Conservation (phyloP, 495 filamentous ascomycete species). For the Xylaria scruposa region DNA sequence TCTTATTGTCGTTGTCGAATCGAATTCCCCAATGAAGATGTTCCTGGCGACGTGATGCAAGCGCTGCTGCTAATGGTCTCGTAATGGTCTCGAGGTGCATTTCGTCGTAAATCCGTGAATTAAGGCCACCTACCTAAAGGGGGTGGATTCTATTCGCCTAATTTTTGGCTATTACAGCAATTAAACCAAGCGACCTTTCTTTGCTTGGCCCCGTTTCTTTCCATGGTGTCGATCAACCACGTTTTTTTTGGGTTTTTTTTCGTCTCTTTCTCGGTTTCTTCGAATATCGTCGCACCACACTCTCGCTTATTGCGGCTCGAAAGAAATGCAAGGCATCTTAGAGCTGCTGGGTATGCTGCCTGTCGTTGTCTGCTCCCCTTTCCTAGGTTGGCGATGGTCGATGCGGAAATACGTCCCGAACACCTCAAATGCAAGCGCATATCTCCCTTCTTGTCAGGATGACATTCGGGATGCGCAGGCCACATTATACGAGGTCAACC, state of each 20-base stretch:
- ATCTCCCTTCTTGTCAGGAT: conserved; percentile 14
- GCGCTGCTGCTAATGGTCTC: neutral
- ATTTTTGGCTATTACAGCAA: neutral
- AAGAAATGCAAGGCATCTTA: conserved; percentile 26
- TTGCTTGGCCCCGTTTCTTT: conserved; percentile 14
- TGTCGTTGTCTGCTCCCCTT: neutral
- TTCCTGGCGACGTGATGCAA: conserved; percentile 11
- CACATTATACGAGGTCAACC: conserved; percentile 14
- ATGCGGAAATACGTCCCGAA: conserved; percentile 20
- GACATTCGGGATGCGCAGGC: conserved; percentile 8
- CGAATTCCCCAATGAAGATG: conserved; percentile 1
- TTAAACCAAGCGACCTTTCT: neutral
- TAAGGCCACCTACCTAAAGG: neutral
- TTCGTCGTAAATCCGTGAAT: neutral
- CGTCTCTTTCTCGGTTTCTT: neutral
- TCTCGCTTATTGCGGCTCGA: conserved; percentile 29
- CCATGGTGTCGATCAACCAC: conserved; percentile 15
- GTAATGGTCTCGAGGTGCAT: neutral
- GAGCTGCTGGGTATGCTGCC: neutral
- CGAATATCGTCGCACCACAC: conserved; percentile 24
- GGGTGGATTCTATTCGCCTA: conserved; percentile 2
- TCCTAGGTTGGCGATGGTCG: conserved; percentile 8
- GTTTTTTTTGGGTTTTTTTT: conserved; percentile 8
- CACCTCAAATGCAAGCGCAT: conserved; percentile 4
- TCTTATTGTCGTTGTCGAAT: neutral